Evolutionary conservation across 2,329 filamentous ascomycete genomes (phyloP), one percentile per base, ranked within the genome.

Genomic region (Calycina herbarum): DNA sequence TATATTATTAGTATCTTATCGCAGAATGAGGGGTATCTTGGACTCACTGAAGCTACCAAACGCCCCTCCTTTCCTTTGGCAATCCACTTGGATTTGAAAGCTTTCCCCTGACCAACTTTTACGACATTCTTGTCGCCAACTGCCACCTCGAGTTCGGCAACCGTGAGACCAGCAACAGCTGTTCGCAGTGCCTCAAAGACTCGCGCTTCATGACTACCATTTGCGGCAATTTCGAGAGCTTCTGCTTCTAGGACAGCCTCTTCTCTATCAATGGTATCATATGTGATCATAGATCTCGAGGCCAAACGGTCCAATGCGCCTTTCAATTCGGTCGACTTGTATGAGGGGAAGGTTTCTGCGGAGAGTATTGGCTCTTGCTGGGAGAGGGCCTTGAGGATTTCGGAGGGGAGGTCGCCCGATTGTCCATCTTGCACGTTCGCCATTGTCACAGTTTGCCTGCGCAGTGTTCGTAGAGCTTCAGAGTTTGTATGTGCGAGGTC

Each of bases 61-160:
- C 82, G 83, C 68, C 84, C 83, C 29, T 84, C 82, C 72, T 86
- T 83, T 68, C 83, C 85, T 79, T 87, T 89, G 13, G 79, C 77
- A 68, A 90, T 89, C 88, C 88, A 91, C 76, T 89, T 89, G 78
- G 88, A 85, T 76, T 86, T 96, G 82, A 98, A 97, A 40, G 94
- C 94, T 81, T 95, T 96, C 73, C 93, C 93, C 77, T 95, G 91
- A n/a, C 95, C 95, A 67, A 97, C 83, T 80, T 92, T 94, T 60
- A 89, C 84, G 57, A 86, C 89, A 59, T 82, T 88, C 78, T 92
- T 91, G 78, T 91, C 87, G 64, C 91, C 90, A 70, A 94, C 88
- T 63, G 81, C 82, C 76, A 81, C 82, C 79, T 89, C 85, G 64
- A 94, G 81, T 71, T 94, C 91, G 70, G 85, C 81, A 67, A 98